Percentiles rank a stretch among this genome's conserved stretches.
These are phyloP conservation scores for Pneumocystis murina DNA, from an alignment of 1,139 yeast genomes.

Conservation along the genomic window DNA sequence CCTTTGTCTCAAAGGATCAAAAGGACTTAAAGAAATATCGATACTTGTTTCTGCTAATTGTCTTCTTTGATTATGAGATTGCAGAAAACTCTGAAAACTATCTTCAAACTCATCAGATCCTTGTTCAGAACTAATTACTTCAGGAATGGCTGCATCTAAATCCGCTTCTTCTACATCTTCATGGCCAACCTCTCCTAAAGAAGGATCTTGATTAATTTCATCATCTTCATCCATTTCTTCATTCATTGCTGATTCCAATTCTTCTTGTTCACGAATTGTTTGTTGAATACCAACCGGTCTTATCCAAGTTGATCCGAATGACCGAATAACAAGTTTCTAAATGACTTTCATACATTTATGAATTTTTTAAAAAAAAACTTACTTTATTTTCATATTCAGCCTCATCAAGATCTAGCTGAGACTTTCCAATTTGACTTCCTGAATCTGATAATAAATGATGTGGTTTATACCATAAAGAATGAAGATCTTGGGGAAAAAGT, in stretches of 20 bases:
- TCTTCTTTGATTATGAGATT: neutral
- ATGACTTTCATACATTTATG: neutral
- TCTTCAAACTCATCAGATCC: neutral
- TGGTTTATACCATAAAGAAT: neutral
- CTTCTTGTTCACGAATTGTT: conserved; percentile 4
- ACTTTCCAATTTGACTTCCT: neutral
- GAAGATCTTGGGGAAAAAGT: neutral
- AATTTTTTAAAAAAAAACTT: neutral
- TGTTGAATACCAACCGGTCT: conserved; percentile 4
- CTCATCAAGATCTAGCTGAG: neutral
- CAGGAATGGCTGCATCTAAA: conserved; percentile 4
- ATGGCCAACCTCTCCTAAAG: neutral
- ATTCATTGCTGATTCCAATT: neutral
- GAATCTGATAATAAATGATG: neutral
- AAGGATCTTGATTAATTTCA: conserved; percentile 2
- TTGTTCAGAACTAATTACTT: conserved; percentile 16
- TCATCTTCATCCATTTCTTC: conserved; percentile 1
- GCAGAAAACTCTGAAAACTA: neutral
- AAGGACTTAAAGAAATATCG: neutral
- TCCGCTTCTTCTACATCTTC: conserved; percentile 3
- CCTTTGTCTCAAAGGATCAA: neutral
- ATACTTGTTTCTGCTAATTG: neutral
- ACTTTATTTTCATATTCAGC: neutral
- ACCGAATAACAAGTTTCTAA: neutral
- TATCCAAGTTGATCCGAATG: conserved; percentile 1